Evolutionary conservation across 2,329 filamentous ascomycete genomes (phyloP).

Genomic region (Phyllosticta paracitricarpa): DNA sequence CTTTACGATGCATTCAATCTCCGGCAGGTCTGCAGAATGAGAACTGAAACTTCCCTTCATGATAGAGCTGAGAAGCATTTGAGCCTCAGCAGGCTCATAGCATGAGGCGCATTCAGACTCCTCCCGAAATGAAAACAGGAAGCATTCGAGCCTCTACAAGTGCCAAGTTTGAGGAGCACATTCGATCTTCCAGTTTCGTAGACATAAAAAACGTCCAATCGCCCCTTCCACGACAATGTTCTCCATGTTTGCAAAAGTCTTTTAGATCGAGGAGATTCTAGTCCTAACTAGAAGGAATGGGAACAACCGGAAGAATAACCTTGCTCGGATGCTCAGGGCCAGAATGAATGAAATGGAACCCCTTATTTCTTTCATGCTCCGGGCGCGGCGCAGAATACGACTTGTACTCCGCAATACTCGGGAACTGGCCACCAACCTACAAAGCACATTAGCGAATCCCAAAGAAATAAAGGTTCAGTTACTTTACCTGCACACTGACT

Average conservation of each 20-base stretch:
- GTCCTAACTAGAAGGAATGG: neutral
- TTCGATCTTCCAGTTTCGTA: no score
- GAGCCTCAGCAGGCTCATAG: no score
- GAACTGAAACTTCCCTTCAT: no score
- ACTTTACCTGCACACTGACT: conserved; percentile 14
- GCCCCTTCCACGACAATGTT: no score
- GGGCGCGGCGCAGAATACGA: conserved; percentile 30
- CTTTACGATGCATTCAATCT: no score
- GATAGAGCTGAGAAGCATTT: no score
- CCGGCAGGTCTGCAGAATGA: no score
- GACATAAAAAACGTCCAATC: no score
- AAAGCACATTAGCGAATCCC: neutral
- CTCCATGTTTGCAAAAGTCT: no score
- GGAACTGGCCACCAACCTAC: conserved; percentile 16
- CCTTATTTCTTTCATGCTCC: conserved; percentile 33
- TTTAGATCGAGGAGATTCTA: no score
- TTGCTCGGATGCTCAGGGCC: conserved; percentile 29
- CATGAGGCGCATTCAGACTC: no score
- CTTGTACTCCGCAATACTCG: conserved; percentile 31
- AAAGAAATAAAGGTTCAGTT: neutral
- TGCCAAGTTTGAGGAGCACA: neutral
- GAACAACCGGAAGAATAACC: conserved; percentile 29
- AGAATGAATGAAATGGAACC: conserved; percentile 29
- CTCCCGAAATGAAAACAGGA: no score
- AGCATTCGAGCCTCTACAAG: neutral